These are phyloP conservation scores for Pichia rugopelliculosa DNA, from an alignment of 805 yeast genomes.

Conservation along the genomic window DNA sequence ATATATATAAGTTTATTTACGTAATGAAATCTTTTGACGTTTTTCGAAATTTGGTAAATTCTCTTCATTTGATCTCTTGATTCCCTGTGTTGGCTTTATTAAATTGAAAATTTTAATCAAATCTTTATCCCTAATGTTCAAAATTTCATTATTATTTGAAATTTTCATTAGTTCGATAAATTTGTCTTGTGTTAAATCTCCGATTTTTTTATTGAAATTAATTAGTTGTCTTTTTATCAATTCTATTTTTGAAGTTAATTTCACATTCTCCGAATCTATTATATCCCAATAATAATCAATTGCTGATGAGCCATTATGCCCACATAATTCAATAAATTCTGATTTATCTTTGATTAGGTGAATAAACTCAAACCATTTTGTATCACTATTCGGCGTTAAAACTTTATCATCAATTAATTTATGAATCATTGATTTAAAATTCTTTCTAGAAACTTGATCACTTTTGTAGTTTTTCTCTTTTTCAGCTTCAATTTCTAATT, in stretches of 20 bases:
- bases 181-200: constrained; percentile 1
- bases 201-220: constrained; percentile 9
- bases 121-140: neutral
- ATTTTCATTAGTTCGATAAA: constrained; percentile 13
- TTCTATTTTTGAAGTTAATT: constrained; percentile 52
- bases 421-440: constrained; percentile 41
- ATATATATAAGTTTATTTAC: neutral
- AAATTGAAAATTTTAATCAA: neutral
- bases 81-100: neutral
- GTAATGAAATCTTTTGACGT: constrained; percentile 3
- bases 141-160: constrained; percentile 1
- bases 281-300: constrained; percentile 70
- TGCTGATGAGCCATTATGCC: constrained; percentile 72
- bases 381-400: constrained; percentile 35
- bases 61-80: neutral
- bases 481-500: constrained; percentile 6
- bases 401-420: constrained; percentile 27
- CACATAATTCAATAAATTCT: constrained; percentile 55
- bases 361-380: constrained; percentile 54
- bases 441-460: constrained; percentile 63
- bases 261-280: constrained; percentile 53
- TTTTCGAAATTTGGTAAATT: neutral
- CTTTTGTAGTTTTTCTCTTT: constrained; percentile 39
- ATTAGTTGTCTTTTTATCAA: constrained; percentile 45
- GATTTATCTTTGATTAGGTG: constrained; percentile 45